Percentiles rank a stretch among this genome's conserved stretches.
Evolutionary conservation across 176 grass and related monocot genomes (phyloP).

Genomic region (Triticum dicoccoides): DNA sequence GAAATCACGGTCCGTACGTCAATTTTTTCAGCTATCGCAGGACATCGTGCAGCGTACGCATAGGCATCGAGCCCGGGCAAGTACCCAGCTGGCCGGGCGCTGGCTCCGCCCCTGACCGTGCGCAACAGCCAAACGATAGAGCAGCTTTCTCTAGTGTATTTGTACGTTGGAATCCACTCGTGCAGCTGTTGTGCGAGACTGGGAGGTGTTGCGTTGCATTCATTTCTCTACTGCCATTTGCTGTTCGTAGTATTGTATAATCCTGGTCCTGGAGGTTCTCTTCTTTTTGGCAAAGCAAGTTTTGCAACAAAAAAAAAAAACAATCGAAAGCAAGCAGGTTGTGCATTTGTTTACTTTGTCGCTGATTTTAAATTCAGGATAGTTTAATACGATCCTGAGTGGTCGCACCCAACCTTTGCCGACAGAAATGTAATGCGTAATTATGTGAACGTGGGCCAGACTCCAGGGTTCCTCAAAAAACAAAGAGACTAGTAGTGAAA

Average conservation of each 20-base stretch:
- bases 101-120: no score
- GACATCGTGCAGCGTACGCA: no score
- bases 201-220: no score
- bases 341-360: neutral
- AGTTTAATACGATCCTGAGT: neutral
- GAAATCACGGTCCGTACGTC: no score
- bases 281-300: constrained; percentile 14
- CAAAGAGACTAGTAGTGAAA: neutral
- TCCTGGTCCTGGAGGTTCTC: neutral
- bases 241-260: constrained; percentile 3
- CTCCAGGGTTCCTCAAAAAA: neutral
- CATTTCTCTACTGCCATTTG: neutral
- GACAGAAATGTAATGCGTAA: neutral
- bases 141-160: no score
- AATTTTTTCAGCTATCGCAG: no score
- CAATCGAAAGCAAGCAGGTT: neutral
- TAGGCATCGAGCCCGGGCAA: no score
- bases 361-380: neutral
- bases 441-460: neutral
- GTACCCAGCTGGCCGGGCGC: no score
- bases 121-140: no score
- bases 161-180: no score
- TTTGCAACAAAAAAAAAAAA: neutral
- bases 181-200: no score
- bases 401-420: neutral